Conservation (phyloP, 352 stramenopile species). For the Pythium insidiosum region DNA sequence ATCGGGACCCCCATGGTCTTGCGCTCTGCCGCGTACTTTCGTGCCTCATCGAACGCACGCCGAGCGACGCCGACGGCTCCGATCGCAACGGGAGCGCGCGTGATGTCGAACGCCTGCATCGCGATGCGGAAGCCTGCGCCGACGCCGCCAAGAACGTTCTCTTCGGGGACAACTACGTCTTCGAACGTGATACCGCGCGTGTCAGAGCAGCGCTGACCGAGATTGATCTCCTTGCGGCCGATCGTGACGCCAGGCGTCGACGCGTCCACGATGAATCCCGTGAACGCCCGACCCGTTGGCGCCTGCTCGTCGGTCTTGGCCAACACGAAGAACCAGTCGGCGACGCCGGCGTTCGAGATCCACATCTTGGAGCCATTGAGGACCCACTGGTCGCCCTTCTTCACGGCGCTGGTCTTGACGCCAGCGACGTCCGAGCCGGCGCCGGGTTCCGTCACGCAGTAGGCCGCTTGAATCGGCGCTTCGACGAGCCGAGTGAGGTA, state of each 20-base stretch:
- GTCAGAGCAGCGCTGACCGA: conserved; percentile 88
- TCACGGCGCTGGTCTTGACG: conserved; percentile 88
- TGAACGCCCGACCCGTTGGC: conserved; percentile 79
- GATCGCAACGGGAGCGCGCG: conserved; percentile 80
- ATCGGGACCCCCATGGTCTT: conserved; percentile 86
- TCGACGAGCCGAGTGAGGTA: conserved; percentile 81
- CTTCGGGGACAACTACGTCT: conserved; percentile 82
- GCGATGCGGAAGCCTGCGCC: conserved; percentile 91
- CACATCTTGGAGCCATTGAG: conserved; percentile 92
- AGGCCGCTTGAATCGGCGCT: conserved; percentile 74
- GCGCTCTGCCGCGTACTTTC: conserved; percentile 79
- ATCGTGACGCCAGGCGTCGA: conserved; percentile 81
- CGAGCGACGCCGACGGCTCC: conserved; percentile 79
- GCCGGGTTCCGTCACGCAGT: conserved; percentile 88
- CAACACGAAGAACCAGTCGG: conserved; percentile 89
- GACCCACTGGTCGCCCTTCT: conserved; percentile 91
- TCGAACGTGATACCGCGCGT: conserved; percentile 89
- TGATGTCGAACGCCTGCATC: conserved; percentile 91
- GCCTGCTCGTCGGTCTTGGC: conserved; percentile 81
- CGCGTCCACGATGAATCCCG: conserved; percentile 85
- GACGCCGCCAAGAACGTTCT: conserved; percentile 79
- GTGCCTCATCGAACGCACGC: conserved; percentile 84
- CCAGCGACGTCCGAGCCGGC: conserved; percentile 85
- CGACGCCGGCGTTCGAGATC: conserved; percentile 90
- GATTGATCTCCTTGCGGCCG: conserved; percentile 88